These are phyloP conservation scores for Hysterium pulicare DNA, from an alignment of 2,329 filamentous ascomycete genomes.

Conservation along the genomic window DNA sequence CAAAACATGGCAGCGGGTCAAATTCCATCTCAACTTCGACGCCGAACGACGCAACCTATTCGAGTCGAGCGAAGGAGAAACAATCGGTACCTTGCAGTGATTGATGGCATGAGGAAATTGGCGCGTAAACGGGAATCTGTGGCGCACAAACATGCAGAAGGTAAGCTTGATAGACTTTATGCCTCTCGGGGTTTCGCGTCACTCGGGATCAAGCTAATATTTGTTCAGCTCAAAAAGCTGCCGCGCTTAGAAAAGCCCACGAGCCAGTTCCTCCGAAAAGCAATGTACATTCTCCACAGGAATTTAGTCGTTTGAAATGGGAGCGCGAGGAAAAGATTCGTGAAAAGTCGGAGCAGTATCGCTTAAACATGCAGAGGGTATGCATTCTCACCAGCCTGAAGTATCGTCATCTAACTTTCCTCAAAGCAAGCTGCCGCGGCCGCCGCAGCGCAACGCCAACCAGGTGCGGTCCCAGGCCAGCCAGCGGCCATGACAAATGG, in stretches of 20 bases:
- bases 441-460: conserved; percentile 24
- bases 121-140: conserved; percentile 89
- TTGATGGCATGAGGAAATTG: conserved; percentile 92
- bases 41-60: conserved; percentile 71
- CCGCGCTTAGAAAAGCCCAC: conserved; percentile 76
- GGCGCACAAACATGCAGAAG: conserved; percentile 82
- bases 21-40: conserved; percentile 54
- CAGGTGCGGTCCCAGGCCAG: conserved; percentile 37
- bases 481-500: conserved; percentile 32
- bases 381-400: conserved; percentile 7
- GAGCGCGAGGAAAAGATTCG: conserved; percentile 71
- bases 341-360: conserved; percentile 55
- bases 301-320: conserved; percentile 85
- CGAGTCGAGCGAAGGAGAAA: conserved; percentile 84
- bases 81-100: conserved; percentile 79
- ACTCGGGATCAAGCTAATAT: conserved; percentile 5
- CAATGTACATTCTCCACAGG: conserved; percentile 71
- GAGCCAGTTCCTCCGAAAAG: conserved; percentile 61
- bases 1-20: conserved; percentile 51
- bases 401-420: not conserved
- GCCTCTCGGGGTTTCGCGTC: conserved; percentile 1
- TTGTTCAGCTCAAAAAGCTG: conserved; percentile 51
- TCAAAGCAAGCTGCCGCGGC: conserved; percentile 29
- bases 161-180: conserved; percentile 32
- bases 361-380: conserved; percentile 51